Conservation (phyloP, 2,329 filamentous ascomycete species). For the Colletotrichum viniferum region DNA sequence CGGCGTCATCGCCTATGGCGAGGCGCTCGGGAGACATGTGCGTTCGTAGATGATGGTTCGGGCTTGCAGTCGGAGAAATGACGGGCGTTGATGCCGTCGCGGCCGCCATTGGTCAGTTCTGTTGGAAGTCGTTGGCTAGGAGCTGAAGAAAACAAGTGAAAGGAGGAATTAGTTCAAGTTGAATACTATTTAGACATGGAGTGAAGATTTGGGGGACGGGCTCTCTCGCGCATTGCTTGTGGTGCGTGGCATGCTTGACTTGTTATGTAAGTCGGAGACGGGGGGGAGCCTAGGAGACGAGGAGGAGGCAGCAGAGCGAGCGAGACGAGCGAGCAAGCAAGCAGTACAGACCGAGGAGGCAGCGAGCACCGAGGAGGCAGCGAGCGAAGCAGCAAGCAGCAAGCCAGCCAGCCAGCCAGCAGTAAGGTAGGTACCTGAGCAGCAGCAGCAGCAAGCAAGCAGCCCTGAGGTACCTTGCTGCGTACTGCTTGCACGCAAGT, state of each 20-base stretch:
- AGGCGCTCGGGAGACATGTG: slow-evolving; percentile 35
- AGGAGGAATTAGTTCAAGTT: not conserved
- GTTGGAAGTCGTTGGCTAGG: not conserved
- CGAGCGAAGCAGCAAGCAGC: not conserved
- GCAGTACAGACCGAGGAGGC: not conserved
- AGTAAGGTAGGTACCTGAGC: not conserved
- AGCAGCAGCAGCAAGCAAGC: not conserved
- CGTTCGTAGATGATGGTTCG: slow-evolving; percentile 28
- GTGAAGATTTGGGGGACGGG: slow-evolving; percentile 14
- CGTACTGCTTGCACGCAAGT: not conserved
- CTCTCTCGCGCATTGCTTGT: slow-evolving; percentile 15
- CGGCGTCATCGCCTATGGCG: slow-evolving; percentile 31
- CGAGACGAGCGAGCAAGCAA: not conserved
- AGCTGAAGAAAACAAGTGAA: slow-evolving; percentile 1
- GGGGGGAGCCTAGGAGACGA: slow-evolving; percentile 18
- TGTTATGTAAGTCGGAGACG: slow-evolving; percentile 22
- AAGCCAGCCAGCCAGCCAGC: not conserved
- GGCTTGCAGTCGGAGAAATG: slow-evolving; percentile 30
- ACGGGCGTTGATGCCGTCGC: slow-evolving; percentile 29
- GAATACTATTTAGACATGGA: slow-evolving; percentile 12
- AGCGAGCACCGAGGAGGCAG: not conserved
- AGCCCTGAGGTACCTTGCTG: not conserved
- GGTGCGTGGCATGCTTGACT: slow-evolving; percentile 22
- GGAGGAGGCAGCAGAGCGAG: slow-evolving; percentile 1
- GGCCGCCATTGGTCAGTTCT: slow-evolving; percentile 12